Base-by-base conservation (phyloP, 2,329 filamentous ascomycete species). In the Fonsecaea pugnacius region DNA sequence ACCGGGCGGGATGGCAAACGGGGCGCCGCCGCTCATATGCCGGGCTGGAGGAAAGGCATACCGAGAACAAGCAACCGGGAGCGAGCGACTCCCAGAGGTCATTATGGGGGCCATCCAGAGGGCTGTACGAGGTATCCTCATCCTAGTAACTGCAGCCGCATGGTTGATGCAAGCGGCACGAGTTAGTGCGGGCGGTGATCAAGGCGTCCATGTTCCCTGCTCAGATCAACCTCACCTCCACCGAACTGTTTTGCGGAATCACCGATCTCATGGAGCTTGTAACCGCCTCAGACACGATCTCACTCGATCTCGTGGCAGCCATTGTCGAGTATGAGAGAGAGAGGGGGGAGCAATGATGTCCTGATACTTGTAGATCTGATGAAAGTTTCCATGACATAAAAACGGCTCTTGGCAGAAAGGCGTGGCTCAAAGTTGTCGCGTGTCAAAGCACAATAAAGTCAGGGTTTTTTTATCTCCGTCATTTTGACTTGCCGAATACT, bases 1-100 rank as follows among this genome's bases (percentile, higher is more conserved):
- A 36, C 12, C 33, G 33, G 9, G 43, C 43, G 18, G 18, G 18
- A 48, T 27, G 43, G 43, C 43, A 21, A 48, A 18, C 33, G 30
- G 51, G 30, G 51, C 51, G 51, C 33, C 51, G 51, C 51, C 51
- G 51, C 51, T 53, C 51, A 36, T 10, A 33, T 27, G 51, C 51
- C 33, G 51, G 27, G 33, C 27, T 32, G 51, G 9, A 21, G 43
- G 43, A 48, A 48, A 10, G 8, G 33, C 27, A 16, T 14, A 14
- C 10, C 21, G 51, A 32, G 24, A 53, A 53, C 51, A 53, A 53
- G 51, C 51, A 53, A 35, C 30, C 21, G 27, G 16, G 14, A 53
- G 27, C 51, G 27, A 53, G 24, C 24, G 24, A 32, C 1, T 30
- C 16, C 14, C 38, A 43, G 38, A n/a, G 7, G 38, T 4, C 38